Evolutionary conservation across 495 filamentous ascomycete species (phyloP), one percentile per base, ranked within the genome.

Genomic region (Clavariopsis aquatica): DNA sequence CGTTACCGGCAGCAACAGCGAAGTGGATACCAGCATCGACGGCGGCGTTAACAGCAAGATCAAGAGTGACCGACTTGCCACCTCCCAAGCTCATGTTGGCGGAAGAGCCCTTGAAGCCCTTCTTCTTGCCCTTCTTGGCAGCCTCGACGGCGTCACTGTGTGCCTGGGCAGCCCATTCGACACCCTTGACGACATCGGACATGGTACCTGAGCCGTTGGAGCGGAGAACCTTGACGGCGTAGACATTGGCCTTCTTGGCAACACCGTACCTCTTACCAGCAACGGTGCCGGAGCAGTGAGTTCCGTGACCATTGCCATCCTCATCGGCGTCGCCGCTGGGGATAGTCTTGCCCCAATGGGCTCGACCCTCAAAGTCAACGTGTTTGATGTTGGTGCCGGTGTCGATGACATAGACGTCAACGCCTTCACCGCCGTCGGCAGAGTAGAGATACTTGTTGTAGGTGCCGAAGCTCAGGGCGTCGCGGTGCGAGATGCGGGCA

Each of bases 21-120:
- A 98, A 98, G 84, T 98, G 91, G 58, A 99, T 80, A 72, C 95
- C 95, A 73, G 85, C 89, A 45, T 85, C 79, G 69, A 97, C 93
- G 60, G 92, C 95, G 63, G 92, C 92, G 73, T 98, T 96, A 60
- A 99, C 94, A 75, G 90, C 90, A 63, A 89, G 82, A 72, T 99
- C 94, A 43, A 99, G 84, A 70, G 91, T 87, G 61, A 81, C 79
- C 54, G 93, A 96, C 82, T 96, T 98, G 77, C 95, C 94, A 74
- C 95, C 95, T 72, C 95, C 95, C 34, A 99, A 87, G 71, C 87
- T 92, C 95, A 99, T 99, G 85, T 99, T 99, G 79, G 95, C 95
- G 73, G 93, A 89, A 61, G 92, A 96, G 70, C 95, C 95, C 85
- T 98, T 98, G 87, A 96, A 98, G 71, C 87, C 87, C 84, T 96